Conservation (phyloP, 345 rosid species). For the Populus pruinosa region DNA sequence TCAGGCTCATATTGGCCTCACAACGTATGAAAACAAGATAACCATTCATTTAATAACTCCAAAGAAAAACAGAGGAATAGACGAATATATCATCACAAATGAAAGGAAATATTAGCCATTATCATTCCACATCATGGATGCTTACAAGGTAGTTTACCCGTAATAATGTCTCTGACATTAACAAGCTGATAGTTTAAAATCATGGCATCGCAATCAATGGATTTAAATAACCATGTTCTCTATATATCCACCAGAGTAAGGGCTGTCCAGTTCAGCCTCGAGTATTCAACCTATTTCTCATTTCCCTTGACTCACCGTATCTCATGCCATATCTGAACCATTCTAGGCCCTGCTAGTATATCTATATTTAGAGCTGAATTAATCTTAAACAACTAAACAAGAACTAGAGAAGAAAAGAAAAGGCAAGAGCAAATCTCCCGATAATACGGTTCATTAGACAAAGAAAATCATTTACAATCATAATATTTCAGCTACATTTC, state of each 20-base stretch:
- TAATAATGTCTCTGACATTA: neutral
- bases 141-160: neutral
- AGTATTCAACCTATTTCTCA: neutral
- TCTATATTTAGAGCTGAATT: neutral
- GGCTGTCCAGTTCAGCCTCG: neutral
- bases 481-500: neutral
- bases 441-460: neutral
- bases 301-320: neutral
- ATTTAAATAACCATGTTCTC: neutral
- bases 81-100: neutral
- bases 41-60: neutral
- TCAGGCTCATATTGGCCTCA: no score
- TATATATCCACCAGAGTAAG: neutral
- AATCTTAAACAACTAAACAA: neutral
- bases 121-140: neutral
- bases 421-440: neutral
- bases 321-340: neutral
- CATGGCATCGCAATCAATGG: neutral
- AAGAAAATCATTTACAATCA: neutral
- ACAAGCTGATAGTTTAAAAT: neutral
- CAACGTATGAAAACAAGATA: neutral
- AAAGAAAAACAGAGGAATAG: neutral
- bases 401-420: neutral
- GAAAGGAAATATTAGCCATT: neutral
- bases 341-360: neutral